Evolutionary conservation across 805 yeast genomes (phyloP).

Genomic region (Metschnikowia sp.): DNA sequence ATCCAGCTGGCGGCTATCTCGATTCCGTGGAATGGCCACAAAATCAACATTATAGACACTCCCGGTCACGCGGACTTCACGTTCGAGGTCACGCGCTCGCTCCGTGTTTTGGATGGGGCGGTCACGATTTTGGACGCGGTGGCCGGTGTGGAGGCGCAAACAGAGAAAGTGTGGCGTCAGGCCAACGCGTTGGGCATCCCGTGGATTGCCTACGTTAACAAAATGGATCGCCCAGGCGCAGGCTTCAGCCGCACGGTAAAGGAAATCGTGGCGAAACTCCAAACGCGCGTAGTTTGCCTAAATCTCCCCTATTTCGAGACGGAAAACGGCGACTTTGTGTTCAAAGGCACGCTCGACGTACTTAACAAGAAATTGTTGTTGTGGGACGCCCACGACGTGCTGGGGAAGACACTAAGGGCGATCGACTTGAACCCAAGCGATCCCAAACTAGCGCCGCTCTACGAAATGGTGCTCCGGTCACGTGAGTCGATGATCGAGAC

Average conservation of each 20-base stretch:
- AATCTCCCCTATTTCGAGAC: conserved; percentile 68
- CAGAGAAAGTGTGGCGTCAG: conserved; percentile 95
- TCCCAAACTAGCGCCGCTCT: conserved; percentile 16
- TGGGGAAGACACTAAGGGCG: conserved; percentile 53
- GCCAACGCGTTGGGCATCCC: conserved; percentile 70
- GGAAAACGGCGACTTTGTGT: conserved; percentile 36
- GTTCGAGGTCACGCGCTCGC: conserved; percentile 86
- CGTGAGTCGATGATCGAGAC: conserved; percentile 81
- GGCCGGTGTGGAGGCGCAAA: conserved; percentile 98
- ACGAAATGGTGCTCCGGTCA: conserved; percentile 50
- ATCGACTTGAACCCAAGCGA: conserved; percentile 35
- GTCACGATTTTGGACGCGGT: conserved; percentile 92
- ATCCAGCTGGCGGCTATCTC: conserved; percentile 96
- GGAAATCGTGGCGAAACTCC: conserved; percentile 73
- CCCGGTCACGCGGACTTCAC: conserved; percentile 99
- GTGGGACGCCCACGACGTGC: conserved; percentile 45
- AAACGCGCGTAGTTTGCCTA: conserved; percentile 69
- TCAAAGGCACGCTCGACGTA: conserved; percentile 76
- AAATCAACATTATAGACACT: conserved; percentile 87
- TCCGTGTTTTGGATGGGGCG: conserved; percentile 91
- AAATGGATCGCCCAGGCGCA: conserved; percentile 96
- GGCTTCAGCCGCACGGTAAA: conserved; percentile 88
- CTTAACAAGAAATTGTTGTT: conserved; percentile 55
- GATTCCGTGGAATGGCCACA: conserved; percentile 74
- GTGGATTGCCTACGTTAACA: conserved; percentile 75